Percentiles rank a stretch among this genome's conserved stretches.
Evolutionary conservation across 257 asterid species (phyloP).

Genomic region (Penstemon davidsonii): DNA sequence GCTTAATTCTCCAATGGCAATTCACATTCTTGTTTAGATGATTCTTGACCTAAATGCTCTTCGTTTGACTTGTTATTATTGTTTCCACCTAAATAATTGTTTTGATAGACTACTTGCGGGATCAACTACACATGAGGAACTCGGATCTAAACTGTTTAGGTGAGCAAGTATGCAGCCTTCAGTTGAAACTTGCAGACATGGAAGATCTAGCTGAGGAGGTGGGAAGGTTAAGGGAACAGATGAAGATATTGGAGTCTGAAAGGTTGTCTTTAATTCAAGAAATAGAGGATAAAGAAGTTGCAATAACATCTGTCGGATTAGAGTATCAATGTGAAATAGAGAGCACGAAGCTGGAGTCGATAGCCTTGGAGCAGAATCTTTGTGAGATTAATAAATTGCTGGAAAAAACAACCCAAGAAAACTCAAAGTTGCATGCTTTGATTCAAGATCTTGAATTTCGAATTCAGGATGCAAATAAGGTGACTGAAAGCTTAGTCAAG

Average conservation of each 20-base stretch:
- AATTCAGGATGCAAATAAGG: conserved; percentile 44
- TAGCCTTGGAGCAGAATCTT: conserved; percentile 60
- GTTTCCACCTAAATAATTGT: conserved; percentile 29
- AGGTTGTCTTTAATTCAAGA: conserved; percentile 46
- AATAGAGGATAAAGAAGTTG: conserved; percentile 54
- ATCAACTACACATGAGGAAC: conserved; percentile 69
- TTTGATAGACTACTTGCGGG: conserved; percentile 87
- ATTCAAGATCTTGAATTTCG: conserved; percentile 54
- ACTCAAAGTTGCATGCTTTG: conserved; percentile 43
- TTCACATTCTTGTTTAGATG: background rate
- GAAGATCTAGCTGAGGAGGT: conserved; percentile 51
- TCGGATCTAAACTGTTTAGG: conserved; percentile 45
- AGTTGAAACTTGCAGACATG: conserved; percentile 46
- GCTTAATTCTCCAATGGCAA: conserved; percentile 18
- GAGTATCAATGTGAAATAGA: conserved; percentile 95
- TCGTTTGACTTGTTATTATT: conserved; percentile 6
- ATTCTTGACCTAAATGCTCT: background rate
- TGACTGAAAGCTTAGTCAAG: conserved; percentile 45
- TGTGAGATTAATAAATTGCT: conserved; percentile 49
- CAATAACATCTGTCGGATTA: conserved; percentile 55
- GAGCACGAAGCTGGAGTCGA: conserved; percentile 68
- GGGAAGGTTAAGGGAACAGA: conserved; percentile 51
- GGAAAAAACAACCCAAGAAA: conserved; percentile 56
- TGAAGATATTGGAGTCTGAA: conserved; percentile 51
- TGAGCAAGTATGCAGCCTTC: conserved; percentile 56